phyloP scores from a whole-genome alignment of 2,329 filamentous ascomycete genomes.

The Xylaria multiplex region DNA sequence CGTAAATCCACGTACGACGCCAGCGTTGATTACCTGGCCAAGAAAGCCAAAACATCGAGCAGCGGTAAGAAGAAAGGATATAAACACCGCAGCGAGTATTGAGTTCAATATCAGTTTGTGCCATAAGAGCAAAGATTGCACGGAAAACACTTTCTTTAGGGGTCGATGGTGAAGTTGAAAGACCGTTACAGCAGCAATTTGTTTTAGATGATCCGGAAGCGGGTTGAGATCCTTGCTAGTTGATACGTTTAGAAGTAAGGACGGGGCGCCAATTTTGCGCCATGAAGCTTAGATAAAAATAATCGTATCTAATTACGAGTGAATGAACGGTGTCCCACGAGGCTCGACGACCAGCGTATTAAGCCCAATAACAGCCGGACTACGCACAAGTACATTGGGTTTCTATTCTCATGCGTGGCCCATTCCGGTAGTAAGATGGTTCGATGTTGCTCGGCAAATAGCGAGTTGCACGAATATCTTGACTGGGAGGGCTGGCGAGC shows the following conservation, averaged over 20 bases:
- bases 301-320: background rate
- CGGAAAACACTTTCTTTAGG: background rate
- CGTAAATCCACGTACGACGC: slow-evolving; percentile 41
- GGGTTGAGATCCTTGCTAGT: background rate
- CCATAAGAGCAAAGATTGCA: background rate
- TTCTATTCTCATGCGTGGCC: background rate
- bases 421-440: background rate
- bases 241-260: background rate
- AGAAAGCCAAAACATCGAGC: slow-evolving; percentile 43
- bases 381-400: background rate
- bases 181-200: background rate
- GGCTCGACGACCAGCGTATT: background rate
- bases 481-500: too few relatives aligned
- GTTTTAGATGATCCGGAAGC: background rate
- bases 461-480: background rate
- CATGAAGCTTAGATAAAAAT: background rate
- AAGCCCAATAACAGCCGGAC: background rate
- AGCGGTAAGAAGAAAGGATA: slow-evolving; percentile 46
- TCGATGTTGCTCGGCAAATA: background rate
- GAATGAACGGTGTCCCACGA: background rate
- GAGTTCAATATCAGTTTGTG: slow-evolving; percentile 3
- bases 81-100: slow-evolving; percentile 44
- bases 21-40: slow-evolving; percentile 39
- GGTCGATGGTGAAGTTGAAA: background rate
- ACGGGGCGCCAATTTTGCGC: background rate